Conservation (phyloP, 495 filamentous ascomycete genomes). For the Talaromyces liani region DNA sequence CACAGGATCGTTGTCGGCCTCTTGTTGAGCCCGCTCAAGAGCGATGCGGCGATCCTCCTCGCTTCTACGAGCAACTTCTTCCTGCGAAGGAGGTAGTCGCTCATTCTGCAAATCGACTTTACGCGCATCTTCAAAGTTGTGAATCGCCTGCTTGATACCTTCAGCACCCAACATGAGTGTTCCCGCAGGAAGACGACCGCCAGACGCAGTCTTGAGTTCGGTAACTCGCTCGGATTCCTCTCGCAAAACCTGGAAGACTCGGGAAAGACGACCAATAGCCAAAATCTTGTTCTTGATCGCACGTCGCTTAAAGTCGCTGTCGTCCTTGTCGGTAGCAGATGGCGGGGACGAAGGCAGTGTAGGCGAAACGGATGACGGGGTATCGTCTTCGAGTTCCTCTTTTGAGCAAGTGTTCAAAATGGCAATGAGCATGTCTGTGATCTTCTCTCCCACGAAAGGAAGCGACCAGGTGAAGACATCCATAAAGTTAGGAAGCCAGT, state of each 20-base stretch:
- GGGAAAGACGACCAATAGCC: slow-evolving; percentile 90
- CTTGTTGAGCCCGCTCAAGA: slow-evolving; percentile 70
- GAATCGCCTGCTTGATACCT: slow-evolving; percentile 98
- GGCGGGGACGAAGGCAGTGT: slow-evolving; percentile 65
- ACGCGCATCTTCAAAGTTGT: slow-evolving; percentile 92
- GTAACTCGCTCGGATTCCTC: slow-evolving; percentile 96
- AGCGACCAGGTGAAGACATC: slow-evolving; percentile 99
- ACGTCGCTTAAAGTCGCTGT: slow-evolving; percentile 82
- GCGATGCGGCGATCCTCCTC: slow-evolving; percentile 75
- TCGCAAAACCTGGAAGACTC: slow-evolving; percentile 96
- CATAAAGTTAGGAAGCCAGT: slow-evolving; percentile 99
- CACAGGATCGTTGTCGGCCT: slow-evolving; percentile 86
- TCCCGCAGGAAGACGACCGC: slow-evolving; percentile 86
- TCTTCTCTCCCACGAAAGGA: slow-evolving; percentile 98
- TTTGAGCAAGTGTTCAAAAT: slow-evolving; percentile 98
- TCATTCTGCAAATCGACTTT: slow-evolving; percentile 98
- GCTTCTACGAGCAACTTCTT: slow-evolving; percentile 75
- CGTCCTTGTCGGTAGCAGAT: slow-evolving; percentile 60
- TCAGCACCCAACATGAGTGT: slow-evolving; percentile 97
- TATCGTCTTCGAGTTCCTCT: slow-evolving; percentile 86
- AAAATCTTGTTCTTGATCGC: slow-evolving; percentile 99
- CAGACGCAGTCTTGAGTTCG: slow-evolving; percentile 93
- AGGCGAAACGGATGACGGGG: slow-evolving; percentile 52
- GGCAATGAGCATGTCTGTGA: slow-evolving; percentile 98
- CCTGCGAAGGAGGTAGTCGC: slow-evolving; percentile 81